phyloP scores from a whole-genome alignment of 2,329 filamentous ascomycete genomes.

The Colletotrichum gigasporum region DNA sequence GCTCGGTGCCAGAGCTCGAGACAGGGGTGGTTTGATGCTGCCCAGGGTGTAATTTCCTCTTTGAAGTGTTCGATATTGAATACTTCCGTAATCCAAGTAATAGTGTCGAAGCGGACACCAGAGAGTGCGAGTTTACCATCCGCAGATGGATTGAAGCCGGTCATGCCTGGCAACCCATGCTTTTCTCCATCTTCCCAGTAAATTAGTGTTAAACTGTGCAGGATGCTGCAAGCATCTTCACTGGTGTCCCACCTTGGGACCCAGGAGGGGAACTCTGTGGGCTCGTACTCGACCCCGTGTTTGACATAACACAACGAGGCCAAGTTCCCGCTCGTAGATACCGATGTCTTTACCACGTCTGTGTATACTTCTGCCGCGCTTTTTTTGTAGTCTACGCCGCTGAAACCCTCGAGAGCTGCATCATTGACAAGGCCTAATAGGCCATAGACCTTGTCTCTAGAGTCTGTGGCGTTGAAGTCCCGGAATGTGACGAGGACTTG shows the following conservation, averaged over 20 bases:
- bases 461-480: slow-evolving; percentile 4
- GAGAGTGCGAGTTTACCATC: slow-evolving; percentile 1
- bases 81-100: not conserved
- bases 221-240: not conserved
- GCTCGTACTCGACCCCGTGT: not conserved
- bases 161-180: not conserved
- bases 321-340: not conserved
- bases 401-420: not conserved
- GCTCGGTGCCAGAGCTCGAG: not conserved
- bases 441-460: slow-evolving; percentile 14
- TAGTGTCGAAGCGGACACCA: slow-evolving; percentile 4
- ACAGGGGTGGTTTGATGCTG: not conserved
- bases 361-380: not conserved
- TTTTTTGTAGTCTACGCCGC: not conserved
- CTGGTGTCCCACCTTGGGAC: slow-evolving; percentile 1
- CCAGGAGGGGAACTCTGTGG: not conserved
- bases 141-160: not conserved
- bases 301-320: not conserved
- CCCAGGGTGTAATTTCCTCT: not conserved
- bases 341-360: not conserved
- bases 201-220: not conserved
- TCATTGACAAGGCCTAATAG: not conserved
- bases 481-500: slow-evolving; percentile 1
- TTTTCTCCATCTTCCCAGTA: not conserved
- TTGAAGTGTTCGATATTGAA: slow-evolving; percentile 3